Evolutionary conservation across 306 rosid genomes (phyloP).

Genomic region (Malus fusca): DNA sequence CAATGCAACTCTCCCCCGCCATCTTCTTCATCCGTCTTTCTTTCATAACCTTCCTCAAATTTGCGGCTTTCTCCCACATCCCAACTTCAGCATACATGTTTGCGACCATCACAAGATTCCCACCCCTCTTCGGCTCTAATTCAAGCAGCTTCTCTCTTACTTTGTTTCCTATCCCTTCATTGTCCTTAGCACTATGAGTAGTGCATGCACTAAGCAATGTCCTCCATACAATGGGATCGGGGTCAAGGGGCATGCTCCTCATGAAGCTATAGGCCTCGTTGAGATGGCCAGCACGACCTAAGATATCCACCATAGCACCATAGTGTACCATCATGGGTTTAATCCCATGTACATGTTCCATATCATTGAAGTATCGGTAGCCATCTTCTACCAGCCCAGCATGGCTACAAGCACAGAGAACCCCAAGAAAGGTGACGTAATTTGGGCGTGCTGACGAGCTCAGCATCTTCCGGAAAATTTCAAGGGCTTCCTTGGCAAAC

Average conservation of each 20-base stretch:
- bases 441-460: constrained; percentile 48
- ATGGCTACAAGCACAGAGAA: constrained; percentile 86
- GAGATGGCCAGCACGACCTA: constrained; percentile 66
- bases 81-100: constrained; percentile 79
- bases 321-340: constrained; percentile 68
- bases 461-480: constrained; percentile 41
- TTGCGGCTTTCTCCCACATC: constrained; percentile 80
- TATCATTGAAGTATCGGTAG: constrained; percentile 46
- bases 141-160: constrained; percentile 58
- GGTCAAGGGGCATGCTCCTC: constrained; percentile 51
- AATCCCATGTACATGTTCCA: constrained; percentile 61
- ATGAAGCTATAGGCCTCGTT: constrained; percentile 64
- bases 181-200: constrained; percentile 36
- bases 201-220: constrained; percentile 74
- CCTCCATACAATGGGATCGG: constrained; percentile 73
- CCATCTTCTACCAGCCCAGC: constrained; percentile 67
- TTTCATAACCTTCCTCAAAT: constrained; percentile 58
- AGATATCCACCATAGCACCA: constrained; percentile 78
- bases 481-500: constrained; percentile 62
- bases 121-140: constrained; percentile 76
- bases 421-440: constrained; percentile 76
- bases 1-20: constrained; percentile 80
- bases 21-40: constrained; percentile 62
- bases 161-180: constrained; percentile 41
- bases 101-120: constrained; percentile 72